Evolutionary conservation across 352 stramenopile species (phyloP).

Genomic region (Globisporangium orthogonon): DNA sequence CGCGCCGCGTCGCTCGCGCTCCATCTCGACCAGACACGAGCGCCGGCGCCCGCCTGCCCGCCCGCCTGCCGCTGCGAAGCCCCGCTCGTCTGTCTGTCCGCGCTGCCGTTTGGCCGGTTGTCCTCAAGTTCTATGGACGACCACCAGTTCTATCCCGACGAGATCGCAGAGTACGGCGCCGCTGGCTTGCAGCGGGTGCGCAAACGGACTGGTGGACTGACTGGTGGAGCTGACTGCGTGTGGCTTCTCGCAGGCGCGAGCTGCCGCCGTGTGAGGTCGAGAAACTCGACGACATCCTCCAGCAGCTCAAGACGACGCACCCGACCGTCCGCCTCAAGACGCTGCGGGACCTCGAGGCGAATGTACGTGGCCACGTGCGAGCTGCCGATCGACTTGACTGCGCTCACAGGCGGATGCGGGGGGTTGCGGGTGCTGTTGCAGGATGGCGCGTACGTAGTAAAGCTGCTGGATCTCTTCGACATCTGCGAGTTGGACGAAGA

Average conservation of each 20-base stretch:
- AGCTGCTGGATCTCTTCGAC: conserved; percentile 71
- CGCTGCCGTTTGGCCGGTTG: background rate
- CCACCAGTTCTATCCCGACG: conserved; percentile 42
- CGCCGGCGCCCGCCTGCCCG: too few relatives aligned
- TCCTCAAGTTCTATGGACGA: conserved; percentile 21
- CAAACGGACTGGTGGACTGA: background rate
- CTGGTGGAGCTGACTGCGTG: background rate
- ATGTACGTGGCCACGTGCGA: conserved; percentile 18
- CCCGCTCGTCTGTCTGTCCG: background rate
- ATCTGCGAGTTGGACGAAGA: conserved; percentile 62
- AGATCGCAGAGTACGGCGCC: conserved; percentile 42
- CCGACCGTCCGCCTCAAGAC: conserved; percentile 45
- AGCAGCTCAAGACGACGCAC: conserved; percentile 54
- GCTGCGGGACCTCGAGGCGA: conserved; percentile 33
- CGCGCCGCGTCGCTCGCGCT: too few relatives aligned
- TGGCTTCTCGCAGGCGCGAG: conserved; percentile 26
- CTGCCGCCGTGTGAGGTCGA: conserved; percentile 62
- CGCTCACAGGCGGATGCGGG: background rate
- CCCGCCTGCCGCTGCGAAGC: background rate
- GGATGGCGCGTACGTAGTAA: conserved; percentile 68
- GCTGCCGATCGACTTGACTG: background rate
- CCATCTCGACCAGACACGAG: background rate
- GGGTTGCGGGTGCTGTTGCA: conserved; percentile 12
- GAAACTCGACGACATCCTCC: conserved; percentile 53
- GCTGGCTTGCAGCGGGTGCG: background rate